Base-by-base conservation (phyloP, 495 filamentous ascomycete species). In the Neurospora sp. region DNA sequence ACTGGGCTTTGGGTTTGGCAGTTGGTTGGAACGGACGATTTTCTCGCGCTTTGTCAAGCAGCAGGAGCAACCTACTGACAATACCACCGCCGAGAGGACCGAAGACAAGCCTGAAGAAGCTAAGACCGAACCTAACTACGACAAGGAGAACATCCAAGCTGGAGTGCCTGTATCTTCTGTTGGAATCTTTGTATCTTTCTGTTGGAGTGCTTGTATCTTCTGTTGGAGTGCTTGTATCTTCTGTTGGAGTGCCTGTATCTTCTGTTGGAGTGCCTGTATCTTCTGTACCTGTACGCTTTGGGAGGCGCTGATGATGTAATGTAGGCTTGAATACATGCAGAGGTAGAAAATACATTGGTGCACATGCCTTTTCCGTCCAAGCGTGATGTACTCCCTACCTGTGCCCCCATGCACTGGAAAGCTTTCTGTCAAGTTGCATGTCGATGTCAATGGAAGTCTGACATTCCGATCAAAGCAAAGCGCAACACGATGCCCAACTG, bases 11-110 rank as follows among this genome's bases (percentile, higher is more conserved):
- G 79, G 78, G 10, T 69, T 79, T 1, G 83, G 81, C 0, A 75
- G 78, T 40, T 83, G 82, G 82, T 16, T 84, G 6, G 83, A 83
- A 72, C 66, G 77, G 23, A 35, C 79, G 11, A 42, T 74, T 2
- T 54, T 78, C 27, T 66, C 27, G 1, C 5, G 37, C 39, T 38
- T 39, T 42, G 69, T 66, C 54, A 66, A 66, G 69, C n/a, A 41
- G 35, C 69, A 20, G 3, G 1, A 70, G 31, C 31, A 31, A 39
- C 9, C 69, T 8, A 37, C 69, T 5, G 27, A 42, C 18, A 18
- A 20, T 4, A 70, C 69, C 69, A 11, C 35, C 9, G 31, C 31
- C 31, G 31, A 31, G 31, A 31, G 31, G 31, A 31, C 27, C 9
- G 9, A 38, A 1, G 11, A 41, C 8, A 41, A 41, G n/a, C 69